Conservation (phyloP, 2,329 filamentous ascomycete genomes). For the Purpureocillium takamizusanense region DNA sequence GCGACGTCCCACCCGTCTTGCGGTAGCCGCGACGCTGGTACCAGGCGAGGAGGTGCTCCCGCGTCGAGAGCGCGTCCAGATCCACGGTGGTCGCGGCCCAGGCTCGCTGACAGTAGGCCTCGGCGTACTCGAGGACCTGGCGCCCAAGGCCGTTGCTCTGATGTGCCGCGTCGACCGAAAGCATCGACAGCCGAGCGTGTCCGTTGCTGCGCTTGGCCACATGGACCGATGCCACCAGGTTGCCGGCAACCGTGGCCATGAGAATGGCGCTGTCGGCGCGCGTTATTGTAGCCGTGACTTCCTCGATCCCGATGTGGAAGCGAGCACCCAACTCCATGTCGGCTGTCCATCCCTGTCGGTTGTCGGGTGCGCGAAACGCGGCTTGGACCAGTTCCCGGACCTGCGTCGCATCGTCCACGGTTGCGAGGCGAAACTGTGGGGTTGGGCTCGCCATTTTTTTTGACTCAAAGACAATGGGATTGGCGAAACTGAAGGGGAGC, state of each 20-base stretch:
- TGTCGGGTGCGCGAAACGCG: constrained; percentile 30
- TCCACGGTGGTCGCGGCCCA: constrained; percentile 19
- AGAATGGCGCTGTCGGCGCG: too few relatives aligned
- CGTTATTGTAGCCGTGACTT: constrained; percentile 44
- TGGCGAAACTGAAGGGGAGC: too few relatives aligned
- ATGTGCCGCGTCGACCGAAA: constrained; percentile 22
- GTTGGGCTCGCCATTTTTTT: too few relatives aligned
- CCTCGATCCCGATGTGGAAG: constrained; percentile 61
- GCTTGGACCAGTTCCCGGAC: constrained; percentile 27
- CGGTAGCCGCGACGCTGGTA: constrained; percentile 23
- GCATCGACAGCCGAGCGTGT: constrained; percentile 20
- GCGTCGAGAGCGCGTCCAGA: constrained; percentile 23
- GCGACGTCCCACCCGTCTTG: constrained; percentile 21
- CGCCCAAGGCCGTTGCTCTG: constrained; percentile 24
- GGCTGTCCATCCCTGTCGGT: constrained; percentile 23
- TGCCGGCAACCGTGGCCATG: too few relatives aligned
- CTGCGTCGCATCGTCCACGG: constrained; percentile 11
- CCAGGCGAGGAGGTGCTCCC: constrained; percentile 23
- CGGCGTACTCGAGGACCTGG: constrained; percentile 19
- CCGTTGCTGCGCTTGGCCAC: constrained; percentile 14
- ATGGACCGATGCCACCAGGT: constrained; percentile 10
- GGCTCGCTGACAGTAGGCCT: constrained; percentile 16
- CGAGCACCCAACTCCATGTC: constrained; percentile 51
- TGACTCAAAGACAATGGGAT: too few relatives aligned
- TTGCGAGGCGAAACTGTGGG: too few relatives aligned